Evolutionary conservation across 768 basidiomycete genomes (phyloP), one percentile per base, ranked within the genome.

Genomic region (Auricularia sp.): DNA sequence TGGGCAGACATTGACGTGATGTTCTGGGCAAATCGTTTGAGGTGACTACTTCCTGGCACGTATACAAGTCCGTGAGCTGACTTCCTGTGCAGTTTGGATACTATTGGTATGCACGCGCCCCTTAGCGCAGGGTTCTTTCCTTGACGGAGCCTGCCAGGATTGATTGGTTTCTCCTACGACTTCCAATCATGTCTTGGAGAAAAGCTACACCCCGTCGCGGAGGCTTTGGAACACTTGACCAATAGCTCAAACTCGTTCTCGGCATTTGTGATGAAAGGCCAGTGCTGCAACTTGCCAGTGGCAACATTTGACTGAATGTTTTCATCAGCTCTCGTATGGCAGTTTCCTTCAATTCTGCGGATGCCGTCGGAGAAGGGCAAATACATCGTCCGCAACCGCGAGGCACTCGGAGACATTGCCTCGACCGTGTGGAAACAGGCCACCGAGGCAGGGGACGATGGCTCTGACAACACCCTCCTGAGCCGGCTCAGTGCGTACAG

Each of bases 31-130:
- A 68, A 68, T 21, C 67, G 39, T 14, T 42, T 42, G 39, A 42
- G 39, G 39, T 42, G 12, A 8, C 12, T 42, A 8, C 0, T 42
- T 42, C 2, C 3, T 42, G 1, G 8, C 12, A 14, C 12, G 39
- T 14, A 14, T 7, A 42, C 39, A 8, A 42, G 7, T 8, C 12
- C 39, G 12, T 42, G 7, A 3, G 12, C 39, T 42, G 12, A 42
- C 2, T 7, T 14, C 39, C 39, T 42, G 56, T 29, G 14, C 12
- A 67, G 66, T 34, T 61, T 68, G 36, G 67, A 68, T 51, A 64
- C 59, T 18, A 68, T 68, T 39, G 67, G 67, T 54, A 61, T 5
- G 65, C 65, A 3, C 65, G 65, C 8, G 64, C 66, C 60, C 56
- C 65, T 11, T 66, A 64, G 36, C 39, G 10, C 18, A 66, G 8